Evolutionary conservation across 179 eudicot species (phyloP).

Genomic region (Spinacia oleracea): DNA sequence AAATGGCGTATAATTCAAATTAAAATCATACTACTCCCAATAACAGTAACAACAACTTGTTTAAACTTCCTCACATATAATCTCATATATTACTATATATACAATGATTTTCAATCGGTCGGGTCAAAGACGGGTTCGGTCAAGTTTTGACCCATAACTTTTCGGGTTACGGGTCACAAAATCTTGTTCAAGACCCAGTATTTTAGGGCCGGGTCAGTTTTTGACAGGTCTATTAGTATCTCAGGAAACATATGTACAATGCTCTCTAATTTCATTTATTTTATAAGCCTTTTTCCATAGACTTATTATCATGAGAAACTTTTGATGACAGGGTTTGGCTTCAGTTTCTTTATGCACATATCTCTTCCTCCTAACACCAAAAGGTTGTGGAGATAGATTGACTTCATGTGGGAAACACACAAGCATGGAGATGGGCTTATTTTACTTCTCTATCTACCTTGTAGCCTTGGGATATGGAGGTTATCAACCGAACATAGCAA

Average conservation of each 20-base stretch:
- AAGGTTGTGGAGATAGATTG: slow-evolving; percentile 61
- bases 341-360: slow-evolving; percentile 59
- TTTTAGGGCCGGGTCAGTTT: too few species aligned
- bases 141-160: too few species aligned
- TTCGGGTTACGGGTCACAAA: too few species aligned
- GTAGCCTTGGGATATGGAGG: slow-evolving; percentile 83
- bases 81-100: too few species aligned
- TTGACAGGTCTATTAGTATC: too few species aligned
- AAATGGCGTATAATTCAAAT: too few species aligned
- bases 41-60: too few species aligned
- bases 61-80: too few species aligned
- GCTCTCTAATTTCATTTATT: not conserved
- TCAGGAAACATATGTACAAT: not conserved
- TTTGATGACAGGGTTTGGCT: slow-evolving; percentile 54
- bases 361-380: slow-evolving; percentile 59
- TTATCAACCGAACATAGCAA: slow-evolving; percentile 77
- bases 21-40: too few species aligned
- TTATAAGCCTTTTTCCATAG: not conserved
- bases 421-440: slow-evolving; percentile 46
- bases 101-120: too few species aligned
- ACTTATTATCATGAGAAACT: slow-evolving; percentile 15
- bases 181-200: too few species aligned
- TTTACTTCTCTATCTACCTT: slow-evolving; percentile 71
- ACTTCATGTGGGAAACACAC: slow-evolving; percentile 52
- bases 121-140: too few species aligned